A percentile compares a stretch with the other conserved stretches of the same genome.
Conservation (phyloP, 106 monocot species). For the Dioscorea alata region DNA sequence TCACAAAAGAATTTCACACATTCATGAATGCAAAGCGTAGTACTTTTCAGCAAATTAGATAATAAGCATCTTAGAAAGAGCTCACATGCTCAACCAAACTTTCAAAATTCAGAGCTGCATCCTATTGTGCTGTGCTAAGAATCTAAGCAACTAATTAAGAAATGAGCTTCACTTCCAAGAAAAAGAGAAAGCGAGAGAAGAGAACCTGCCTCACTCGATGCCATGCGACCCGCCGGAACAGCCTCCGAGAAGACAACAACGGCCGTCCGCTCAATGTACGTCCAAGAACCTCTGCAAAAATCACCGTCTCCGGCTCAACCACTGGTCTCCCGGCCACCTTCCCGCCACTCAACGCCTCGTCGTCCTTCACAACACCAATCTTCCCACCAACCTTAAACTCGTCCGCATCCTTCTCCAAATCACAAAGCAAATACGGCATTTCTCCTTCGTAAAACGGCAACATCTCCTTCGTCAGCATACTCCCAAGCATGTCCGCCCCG, state of each 20-base stretch:
- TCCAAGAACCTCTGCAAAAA: constrained; percentile 84
- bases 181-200: constrained; percentile 12
- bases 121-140: too few relatives aligned
- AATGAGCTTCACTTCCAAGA: too few relatives aligned
- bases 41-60: too few relatives aligned
- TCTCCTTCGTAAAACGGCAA: constrained; percentile 59
- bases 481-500: constrained; percentile 68
- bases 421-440: constrained; percentile 40
- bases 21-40: too few relatives aligned
- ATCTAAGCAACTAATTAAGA: too few relatives aligned
- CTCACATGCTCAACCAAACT: too few relatives aligned
- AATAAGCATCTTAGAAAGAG: too few relatives aligned
- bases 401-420: constrained; percentile 37
- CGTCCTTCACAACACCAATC: constrained; percentile 76
- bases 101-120: too few relatives aligned
- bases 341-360: constrained; percentile 34
- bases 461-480: constrained; percentile 88
- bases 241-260: constrained; percentile 66
- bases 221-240: constrained; percentile 83
- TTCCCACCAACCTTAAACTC: constrained; percentile 37
- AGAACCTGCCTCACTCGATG: constrained; percentile 97
- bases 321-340: constrained; percentile 39
- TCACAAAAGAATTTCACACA: too few relatives aligned
- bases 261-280: constrained; percentile 85
- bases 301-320: constrained; percentile 61